Base-by-base conservation (phyloP, 2,329 filamentous ascomycete genomes). In the Pestalotiopsis sp. region DNA sequence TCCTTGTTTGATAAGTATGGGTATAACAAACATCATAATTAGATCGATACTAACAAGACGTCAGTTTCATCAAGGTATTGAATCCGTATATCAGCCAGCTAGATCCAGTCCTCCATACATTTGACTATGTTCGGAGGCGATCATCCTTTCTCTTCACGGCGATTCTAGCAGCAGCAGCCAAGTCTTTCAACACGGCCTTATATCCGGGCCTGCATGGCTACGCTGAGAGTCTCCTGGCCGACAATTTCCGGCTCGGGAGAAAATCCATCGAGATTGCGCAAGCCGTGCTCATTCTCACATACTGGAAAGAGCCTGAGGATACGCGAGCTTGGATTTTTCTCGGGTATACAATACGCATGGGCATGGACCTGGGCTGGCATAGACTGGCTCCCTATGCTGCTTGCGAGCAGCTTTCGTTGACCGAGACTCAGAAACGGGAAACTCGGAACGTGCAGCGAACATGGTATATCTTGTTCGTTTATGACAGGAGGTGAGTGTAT, bases 271-370 rank as follows among this genome's bases (percentile, higher is more conserved):
- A 83, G 65, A 77, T 77, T 6, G 78, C 80, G 1, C 81, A 83
- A 68, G 80, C 78, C 0, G 78, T 82, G 9, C 71, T 80, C n/a
- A 71, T 81, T 9, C 68, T 80, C 5, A 83, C 81, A 2, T 82
- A 82, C 69, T 83, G 80, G 80, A 83, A 83, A 71, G 79, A 82
- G 56, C 79, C 80, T 2, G 77, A 80, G 7, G 81, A 83, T 68
- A 80, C 77, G 12, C 75, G 81, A 13, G 78, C 78, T 4, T 83
- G 81, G 80, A 74, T 80, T 20, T 74, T 78, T 1, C 71, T 83
- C 9, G 81, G 81, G 3, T 81, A 82, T 67, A 79, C 78, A 0
- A 82, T 83, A 52, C 74, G 81, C 7, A 79, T 82, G 73, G 78
- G 78, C 64, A 79, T 82, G 71, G 80, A 82, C 52, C 69, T 83